Conservation (phyloP, 2,329 filamentous ascomycete genomes). For the Blastomyces percursus region DNA sequence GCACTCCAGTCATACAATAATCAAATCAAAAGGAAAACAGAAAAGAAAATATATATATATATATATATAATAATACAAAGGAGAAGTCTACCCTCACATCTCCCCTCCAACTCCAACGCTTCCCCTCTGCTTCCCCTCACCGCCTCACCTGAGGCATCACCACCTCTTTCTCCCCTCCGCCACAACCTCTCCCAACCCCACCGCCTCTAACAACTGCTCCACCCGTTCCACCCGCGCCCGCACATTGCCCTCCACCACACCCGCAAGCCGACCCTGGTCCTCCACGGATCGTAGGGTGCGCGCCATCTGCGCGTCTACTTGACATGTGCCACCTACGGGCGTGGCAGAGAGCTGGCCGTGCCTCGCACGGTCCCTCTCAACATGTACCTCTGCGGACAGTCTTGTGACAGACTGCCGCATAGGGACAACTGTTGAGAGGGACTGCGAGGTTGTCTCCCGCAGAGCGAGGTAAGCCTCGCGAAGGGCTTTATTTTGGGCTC, state of each 20-base stretch:
- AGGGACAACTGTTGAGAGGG: background rate
- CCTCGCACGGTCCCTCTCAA: background rate
- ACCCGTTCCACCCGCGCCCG: background rate
- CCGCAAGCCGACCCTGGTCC: background rate
- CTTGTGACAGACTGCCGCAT: background rate
- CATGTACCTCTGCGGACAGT: background rate
- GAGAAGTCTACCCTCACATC: background rate
- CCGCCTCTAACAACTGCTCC: background rate
- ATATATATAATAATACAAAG: background rate
- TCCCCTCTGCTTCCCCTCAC: background rate
- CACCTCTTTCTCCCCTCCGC: background rate
- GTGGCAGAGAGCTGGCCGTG: background rate
- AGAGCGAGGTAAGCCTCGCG: background rate
- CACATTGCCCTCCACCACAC: background rate
- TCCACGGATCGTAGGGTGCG: background rate
- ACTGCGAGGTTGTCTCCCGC: background rate
- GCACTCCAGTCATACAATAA: no score
- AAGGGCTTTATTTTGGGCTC: background rate
- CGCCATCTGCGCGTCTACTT: background rate
- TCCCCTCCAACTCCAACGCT: background rate
- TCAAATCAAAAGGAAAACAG: no score
- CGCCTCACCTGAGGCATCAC: no score
- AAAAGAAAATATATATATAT: no score
- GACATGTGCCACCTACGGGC: background rate
- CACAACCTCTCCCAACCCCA: background rate